phyloP scores from a whole-genome alignment of 2,329 filamentous ascomycete genomes.

The Ambrosiella beaveri region DNA sequence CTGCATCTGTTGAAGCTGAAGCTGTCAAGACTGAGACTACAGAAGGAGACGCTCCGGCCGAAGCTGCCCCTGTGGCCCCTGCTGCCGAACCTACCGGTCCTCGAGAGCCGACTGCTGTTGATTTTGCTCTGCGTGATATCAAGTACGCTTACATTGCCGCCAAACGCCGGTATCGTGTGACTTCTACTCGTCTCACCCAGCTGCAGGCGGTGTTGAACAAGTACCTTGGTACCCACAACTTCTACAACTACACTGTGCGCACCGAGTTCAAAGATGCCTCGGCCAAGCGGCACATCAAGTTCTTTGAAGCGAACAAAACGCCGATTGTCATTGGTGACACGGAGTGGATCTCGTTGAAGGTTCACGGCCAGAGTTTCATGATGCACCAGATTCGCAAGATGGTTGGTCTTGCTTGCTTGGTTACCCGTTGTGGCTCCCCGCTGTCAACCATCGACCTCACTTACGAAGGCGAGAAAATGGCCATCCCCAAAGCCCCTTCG shows the following conservation, averaged over 20 bases:
- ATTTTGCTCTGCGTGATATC: conserved; percentile 52
- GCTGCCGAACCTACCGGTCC: conserved; percentile 13
- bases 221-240: conserved; percentile 78
- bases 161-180: conserved; percentile 72
- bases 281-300: conserved; percentile 79
- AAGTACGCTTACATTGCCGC: conserved; percentile 62
- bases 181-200: conserved; percentile 49
- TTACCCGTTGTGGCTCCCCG: conserved; percentile 69
- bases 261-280: conserved; percentile 69
- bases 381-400: conserved; percentile 99
- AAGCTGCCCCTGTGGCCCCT: no score
- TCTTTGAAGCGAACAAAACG: conserved; percentile 58
- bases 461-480: conserved; percentile 55
- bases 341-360: conserved; percentile 88
- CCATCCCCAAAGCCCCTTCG: conserved; percentile 85
- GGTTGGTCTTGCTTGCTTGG: conserved; percentile 78
- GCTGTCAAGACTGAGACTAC: conserved; percentile 13
- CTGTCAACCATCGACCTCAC: conserved; percentile 53
- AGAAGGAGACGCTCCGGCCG: no score
- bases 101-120: conserved; percentile 30
- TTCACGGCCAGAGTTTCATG: conserved; percentile 98
- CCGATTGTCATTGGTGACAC: conserved; percentile 80
- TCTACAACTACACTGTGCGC: conserved; percentile 93
- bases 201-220: conserved; percentile 58
- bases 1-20: conserved; percentile 15